Base-by-base conservation (phyloP, 345 rosid genomes). In the Rhizophora apiculata region DNA sequence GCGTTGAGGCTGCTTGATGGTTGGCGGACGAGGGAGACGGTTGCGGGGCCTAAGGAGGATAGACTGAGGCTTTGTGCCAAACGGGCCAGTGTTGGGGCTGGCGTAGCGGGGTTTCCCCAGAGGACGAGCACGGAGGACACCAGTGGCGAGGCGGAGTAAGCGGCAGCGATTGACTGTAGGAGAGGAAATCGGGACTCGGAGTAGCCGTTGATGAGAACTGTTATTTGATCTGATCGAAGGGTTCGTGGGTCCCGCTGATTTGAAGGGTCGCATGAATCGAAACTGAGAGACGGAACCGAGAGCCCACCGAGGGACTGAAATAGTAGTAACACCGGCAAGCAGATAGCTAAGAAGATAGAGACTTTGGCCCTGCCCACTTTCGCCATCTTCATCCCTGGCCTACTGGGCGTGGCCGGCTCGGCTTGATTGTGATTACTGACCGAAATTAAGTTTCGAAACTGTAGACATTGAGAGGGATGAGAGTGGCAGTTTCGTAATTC, bases 151-250 rank as follows among this genome's bases (percentile, higher is more conserved):
- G 82, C 82, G 0, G 92, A 72, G 69, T 86, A 89, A 5, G 87
- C 27, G 22, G 84, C 60, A 1, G 88, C 86, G 32, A 89, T 79
- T 10, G 88, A 78, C n/a, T 68, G 86, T 24, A 89, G 82, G 43
- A 89, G 86, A 73, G 92, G 85, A 34, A 85, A 78, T 6, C 96
- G 92, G 2, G 83, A 70, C 60, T 79, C 82, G 0, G 96, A 87
- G 83, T 89, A 89, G 10, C 92, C 96, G 73, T 82, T 89, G 73
- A 89, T 87, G n/a, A 89, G 86, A 13, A 89, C 96, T 3, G 84
- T 87, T 64, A 87, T 72, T 74, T 85, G 96, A 78, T 87, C 88
- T 30, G 79, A 72, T 68, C 89, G 79, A 10, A 84, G 88, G 52
- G 78, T 70, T 58, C 63, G 49, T n/a, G 77, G 75, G 24, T 89